Base-by-base conservation (phyloP, 2,329 filamentous ascomycete species). In the Seiridium unicorne region DNA sequence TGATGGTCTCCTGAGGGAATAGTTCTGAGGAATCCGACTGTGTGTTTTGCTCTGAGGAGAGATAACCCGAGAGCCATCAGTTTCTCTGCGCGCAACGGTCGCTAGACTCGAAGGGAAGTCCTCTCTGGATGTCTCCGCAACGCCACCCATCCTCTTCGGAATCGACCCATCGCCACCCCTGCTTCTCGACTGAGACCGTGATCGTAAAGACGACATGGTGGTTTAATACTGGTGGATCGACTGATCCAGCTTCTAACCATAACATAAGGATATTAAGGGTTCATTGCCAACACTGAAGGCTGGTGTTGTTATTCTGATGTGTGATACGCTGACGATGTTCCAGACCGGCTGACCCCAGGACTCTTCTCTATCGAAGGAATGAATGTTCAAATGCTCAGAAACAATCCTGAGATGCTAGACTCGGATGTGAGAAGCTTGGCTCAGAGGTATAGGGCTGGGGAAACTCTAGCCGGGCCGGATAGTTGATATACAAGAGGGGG, bases 11-110 rank as follows among this genome's bases (percentile, higher is more conserved):
- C 73, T 70, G 10, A 68, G 44, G 9, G 72, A 65, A 13, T 66
- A 63, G 38, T 70, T 73, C 57, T 77, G 76, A 8, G 77, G 75
- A 63, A 77, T 72, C 56, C 71, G 74, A 65, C 72, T 77, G 9
- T 73, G 66, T 44, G 61, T 53, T 55, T 63, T 71, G n/a, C 63
- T 55, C 42, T 68, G 71, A 18, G 65, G 51, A 32, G 51, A 44
- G 5, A 59, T 60, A 51, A 60, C 34, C 3, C 63, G 62, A 26
- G 57, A 60, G 58, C 61, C 68, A 47, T 69, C 69, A 13, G 62
- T 51, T 57, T 69, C 70, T 62, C 66, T 73, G n/a, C 63, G 69
- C 31, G 67, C 60, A 11, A 60, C 65, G 55, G 64, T 66, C 60
- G 64, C 67, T 58, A 68, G 58, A 36, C 61, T 48, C 13, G 65